Conservation (phyloP, 805 yeast species). For the Clavispora vitiphila region DNA sequence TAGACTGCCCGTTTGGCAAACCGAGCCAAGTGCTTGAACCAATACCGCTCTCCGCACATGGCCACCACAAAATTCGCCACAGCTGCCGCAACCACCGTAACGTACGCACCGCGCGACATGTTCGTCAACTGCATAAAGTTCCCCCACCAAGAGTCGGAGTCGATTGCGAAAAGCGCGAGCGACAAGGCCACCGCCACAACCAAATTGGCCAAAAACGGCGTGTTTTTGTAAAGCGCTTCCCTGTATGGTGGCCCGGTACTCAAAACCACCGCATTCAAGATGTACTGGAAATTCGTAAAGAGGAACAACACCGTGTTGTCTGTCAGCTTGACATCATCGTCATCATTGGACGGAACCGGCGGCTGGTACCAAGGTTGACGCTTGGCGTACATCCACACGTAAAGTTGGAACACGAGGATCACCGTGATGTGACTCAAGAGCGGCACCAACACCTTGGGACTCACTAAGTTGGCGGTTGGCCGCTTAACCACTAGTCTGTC, state of each 20-base stretch:
- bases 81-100: conserved; percentile 44
- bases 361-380: conserved; percentile 67
- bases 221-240: conserved; percentile 61
- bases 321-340: conserved; percentile 70
- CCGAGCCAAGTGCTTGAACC: conserved; percentile 40
- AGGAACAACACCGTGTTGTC: conserved; percentile 87
- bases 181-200: conserved; percentile 47
- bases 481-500: conserved; percentile 56
- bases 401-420: conserved; percentile 58
- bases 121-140: conserved; percentile 70
- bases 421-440: conserved; percentile 71
- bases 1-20: conserved; percentile 32
- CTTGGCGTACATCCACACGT: conserved; percentile 60
- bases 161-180: conserved; percentile 47
- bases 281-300: conserved; percentile 83
- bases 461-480: conserved; percentile 91
- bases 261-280: conserved; percentile 74
- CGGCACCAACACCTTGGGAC: conserved; percentile 82
- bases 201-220: conserved; percentile 67
- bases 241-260: conserved; percentile 94
- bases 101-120: conserved; percentile 47
- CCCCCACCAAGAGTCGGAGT: conserved; percentile 53
- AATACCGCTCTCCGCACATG: conserved; percentile 39
- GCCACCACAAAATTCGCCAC: conserved; percentile 46
- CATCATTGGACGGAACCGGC: conserved; percentile 75